These are phyloP conservation scores for Fusarium oxysporum DNA, from an alignment of 2,329 filamentous ascomycete genomes.

Conservation along the genomic window DNA sequence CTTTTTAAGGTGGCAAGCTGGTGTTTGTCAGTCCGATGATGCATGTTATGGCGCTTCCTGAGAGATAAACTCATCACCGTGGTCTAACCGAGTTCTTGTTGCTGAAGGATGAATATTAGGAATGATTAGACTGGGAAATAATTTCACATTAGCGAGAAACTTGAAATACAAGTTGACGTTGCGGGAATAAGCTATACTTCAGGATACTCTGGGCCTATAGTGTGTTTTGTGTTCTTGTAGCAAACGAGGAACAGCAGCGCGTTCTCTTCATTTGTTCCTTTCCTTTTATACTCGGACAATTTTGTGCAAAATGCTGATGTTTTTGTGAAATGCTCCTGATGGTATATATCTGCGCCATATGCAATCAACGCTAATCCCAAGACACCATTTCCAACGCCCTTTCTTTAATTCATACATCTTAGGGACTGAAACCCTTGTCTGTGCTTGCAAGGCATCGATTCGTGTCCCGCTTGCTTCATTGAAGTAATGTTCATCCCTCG, in stretches of 20 bases:
- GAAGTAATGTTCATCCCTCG: background rate
- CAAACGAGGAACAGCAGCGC: background rate
- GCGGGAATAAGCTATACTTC: background rate
- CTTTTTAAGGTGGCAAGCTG: slow-evolving; percentile 48
- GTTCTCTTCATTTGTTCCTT: background rate
- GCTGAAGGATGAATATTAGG: slow-evolving; percentile 43
- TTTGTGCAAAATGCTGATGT: background rate
- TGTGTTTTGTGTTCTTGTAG: background rate
- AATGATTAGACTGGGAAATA: background rate
- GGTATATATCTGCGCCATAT: slow-evolving; percentile 22
- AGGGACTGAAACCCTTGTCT: background rate
- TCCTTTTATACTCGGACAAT: background rate
- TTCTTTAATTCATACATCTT: slow-evolving; percentile 3
- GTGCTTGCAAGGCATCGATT: background rate
- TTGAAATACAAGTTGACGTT: background rate
- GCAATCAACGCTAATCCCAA: slow-evolving; percentile 21
- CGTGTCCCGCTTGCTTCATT: background rate
- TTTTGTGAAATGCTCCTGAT: background rate
- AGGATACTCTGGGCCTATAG: background rate
- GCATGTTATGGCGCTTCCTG: slow-evolving; percentile 51
- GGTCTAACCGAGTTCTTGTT: slow-evolving; percentile 46
- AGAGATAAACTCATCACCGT: slow-evolving; percentile 45
- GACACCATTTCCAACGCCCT: slow-evolving; percentile 28
- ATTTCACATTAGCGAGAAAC: background rate
- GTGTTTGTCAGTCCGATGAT: slow-evolving; percentile 48